Conservation (phyloP, 225 moss, liverwort and hornwort genomes). For the Pseudoscleropodium purum region DNA sequence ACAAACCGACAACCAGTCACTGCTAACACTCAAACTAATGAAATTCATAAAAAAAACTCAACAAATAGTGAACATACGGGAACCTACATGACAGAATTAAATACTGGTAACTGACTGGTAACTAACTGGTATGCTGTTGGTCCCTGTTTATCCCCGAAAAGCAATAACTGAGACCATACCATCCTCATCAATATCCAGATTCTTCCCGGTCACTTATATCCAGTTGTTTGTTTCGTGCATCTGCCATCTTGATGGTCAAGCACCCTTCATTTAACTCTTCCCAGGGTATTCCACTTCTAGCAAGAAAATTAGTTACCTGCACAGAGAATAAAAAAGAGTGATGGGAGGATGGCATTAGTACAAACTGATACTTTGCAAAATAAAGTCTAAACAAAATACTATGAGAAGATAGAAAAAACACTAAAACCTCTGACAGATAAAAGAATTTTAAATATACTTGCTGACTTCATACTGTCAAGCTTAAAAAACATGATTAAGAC, state of each 20-base stretch:
- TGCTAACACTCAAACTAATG: not conserved
- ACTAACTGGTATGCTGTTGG: not conserved
- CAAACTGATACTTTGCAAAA: not conserved
- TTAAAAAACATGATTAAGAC: not conserved
- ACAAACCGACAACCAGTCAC: not conserved
- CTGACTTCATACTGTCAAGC: not conserved
- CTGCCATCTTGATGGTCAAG: slow-evolving; percentile 46
- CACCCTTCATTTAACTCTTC: slow-evolving; percentile 56
- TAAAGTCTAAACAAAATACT: not conserved
- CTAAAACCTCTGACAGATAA: not conserved
- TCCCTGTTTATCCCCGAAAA: not conserved
- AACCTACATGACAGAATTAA: not conserved
- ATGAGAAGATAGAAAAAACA: not conserved
- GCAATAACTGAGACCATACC: not conserved
- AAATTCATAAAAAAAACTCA: not conserved
- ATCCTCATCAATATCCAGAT: not conserved
- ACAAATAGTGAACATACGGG: not conserved
- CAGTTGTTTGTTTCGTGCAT: slow-evolving; percentile 28
- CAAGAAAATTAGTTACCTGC: slow-evolving; percentile 49
- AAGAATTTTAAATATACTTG: not conserved
- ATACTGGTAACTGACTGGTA: not conserved
- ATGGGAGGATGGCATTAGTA: not conserved
- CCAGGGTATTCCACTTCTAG: slow-evolving; percentile 39
- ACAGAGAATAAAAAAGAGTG: not conserved
- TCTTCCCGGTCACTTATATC: not conserved